Percentiles rank a stretch among this genome's conserved stretches.
Evolutionary conservation across 2,329 filamentous ascomycete genomes (phyloP).

Genomic region (Orbilia javanica): DNA sequence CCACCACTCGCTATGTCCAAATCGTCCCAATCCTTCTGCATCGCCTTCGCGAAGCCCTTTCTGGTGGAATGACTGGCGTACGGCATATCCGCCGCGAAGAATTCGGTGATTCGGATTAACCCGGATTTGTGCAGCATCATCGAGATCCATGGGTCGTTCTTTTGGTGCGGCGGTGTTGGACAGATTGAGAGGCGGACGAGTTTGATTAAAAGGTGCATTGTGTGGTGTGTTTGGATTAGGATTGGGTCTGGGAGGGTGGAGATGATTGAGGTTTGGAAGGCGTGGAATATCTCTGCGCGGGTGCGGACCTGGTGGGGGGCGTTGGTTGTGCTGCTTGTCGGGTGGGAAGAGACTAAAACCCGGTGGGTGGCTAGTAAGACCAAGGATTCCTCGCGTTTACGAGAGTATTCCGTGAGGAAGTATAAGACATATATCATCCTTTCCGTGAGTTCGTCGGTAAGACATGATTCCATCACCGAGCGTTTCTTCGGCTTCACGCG

Average conservation of each 20-base stretch:
- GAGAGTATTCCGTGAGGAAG: slow-evolving; percentile 56
- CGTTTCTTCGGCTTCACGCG: slow-evolving; percentile 48
- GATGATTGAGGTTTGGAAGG: slow-evolving; percentile 60
- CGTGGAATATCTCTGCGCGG: slow-evolving; percentile 58
- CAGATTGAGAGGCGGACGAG: slow-evolving; percentile 61
- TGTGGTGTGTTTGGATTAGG: slow-evolving; percentile 62
- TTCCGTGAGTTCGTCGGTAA: slow-evolving; percentile 49
- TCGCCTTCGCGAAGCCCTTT: slow-evolving; percentile 62
- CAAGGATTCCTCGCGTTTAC: slow-evolving; percentile 41
- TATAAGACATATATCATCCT: slow-evolving; percentile 55
- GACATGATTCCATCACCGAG: slow-evolving; percentile 48
- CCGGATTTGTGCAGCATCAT: slow-evolving; percentile 60
- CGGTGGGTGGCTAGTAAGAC: slow-evolving; percentile 55
- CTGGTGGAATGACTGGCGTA: slow-evolving; percentile 57
- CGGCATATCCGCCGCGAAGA: slow-evolving; percentile 61
- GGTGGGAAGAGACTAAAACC: slow-evolving; percentile 29
- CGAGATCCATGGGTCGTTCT: slow-evolving; percentile 61
- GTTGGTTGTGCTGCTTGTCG: slow-evolving; percentile 55
- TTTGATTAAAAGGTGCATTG: slow-evolving; percentile 62
- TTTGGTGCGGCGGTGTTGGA: slow-evolving; percentile 62
- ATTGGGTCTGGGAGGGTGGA: slow-evolving; percentile 58
- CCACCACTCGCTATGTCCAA: slow-evolving; percentile 28
- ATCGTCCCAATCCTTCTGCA: slow-evolving; percentile 62
- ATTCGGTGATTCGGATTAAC: slow-evolving; percentile 61
- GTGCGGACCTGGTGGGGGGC: slow-evolving; percentile 58